A percentile compares a stretch with the other conserved stretches of the same genome.
Evolutionary conservation across 1,284 basidiomycete species (phyloP).

Genomic region (Somion occarium): DNA sequence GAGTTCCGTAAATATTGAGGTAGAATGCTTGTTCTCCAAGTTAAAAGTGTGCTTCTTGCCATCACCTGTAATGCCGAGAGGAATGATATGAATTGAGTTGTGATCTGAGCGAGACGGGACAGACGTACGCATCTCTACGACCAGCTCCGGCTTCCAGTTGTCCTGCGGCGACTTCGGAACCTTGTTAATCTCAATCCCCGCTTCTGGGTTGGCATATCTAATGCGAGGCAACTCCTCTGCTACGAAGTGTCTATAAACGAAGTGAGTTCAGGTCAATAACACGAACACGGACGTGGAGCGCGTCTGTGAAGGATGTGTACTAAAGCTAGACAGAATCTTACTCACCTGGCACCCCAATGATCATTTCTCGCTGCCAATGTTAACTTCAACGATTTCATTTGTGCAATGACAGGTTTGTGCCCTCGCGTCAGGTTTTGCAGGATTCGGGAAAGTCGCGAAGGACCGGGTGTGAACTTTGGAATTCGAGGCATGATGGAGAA

Average conservation of each 20-base stretch:
- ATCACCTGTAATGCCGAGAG: constrained; percentile 35
- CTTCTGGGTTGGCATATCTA: constrained; percentile 62
- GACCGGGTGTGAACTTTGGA: constrained; percentile 41
- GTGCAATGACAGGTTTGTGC: constrained; percentile 51
- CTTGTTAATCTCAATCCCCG: constrained; percentile 54
- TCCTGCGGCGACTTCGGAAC: constrained; percentile 47
- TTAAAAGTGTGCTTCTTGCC: constrained; percentile 46
- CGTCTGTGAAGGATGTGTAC: neutral
- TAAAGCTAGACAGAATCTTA: neutral
- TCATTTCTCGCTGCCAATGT: constrained; percentile 60
- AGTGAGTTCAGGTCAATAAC: neutral
- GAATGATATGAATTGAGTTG: neutral
- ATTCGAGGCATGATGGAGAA: constrained; percentile 33
- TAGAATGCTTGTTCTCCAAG: constrained; percentile 64
- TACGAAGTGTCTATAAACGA: constrained; percentile 56
- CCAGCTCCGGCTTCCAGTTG: constrained; percentile 52
- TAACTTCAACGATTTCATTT: constrained; percentile 49
- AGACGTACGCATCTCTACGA: constrained; percentile 56
- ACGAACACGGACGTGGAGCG: no score
- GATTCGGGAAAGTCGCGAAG: constrained; percentile 52
- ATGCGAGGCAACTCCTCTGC: constrained; percentile 72
- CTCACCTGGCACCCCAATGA: constrained; percentile 67
- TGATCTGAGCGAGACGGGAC: neutral
- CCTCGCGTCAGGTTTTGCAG: constrained; percentile 45
- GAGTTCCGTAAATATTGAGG: constrained; percentile 58